A percentile compares a stretch with the other conserved stretches of the same genome.
phyloP scores from a whole-genome alignment of 179 eudicot genomes.

The Corrigiola litoralis region DNA sequence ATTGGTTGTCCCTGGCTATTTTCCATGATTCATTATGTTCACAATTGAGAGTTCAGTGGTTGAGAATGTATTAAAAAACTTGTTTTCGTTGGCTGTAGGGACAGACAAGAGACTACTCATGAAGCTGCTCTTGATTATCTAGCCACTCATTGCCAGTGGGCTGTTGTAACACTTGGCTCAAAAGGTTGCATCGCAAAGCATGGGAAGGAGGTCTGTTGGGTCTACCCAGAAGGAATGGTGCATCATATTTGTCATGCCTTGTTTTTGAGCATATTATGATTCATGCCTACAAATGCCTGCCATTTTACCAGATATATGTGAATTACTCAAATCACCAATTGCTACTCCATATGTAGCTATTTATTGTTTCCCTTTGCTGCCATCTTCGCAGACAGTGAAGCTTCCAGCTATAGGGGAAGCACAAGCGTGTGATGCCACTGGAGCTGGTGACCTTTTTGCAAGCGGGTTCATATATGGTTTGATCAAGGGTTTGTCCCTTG shows the following conservation, averaged over 20 bases:
- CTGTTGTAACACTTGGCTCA: slow-evolving; percentile 84
- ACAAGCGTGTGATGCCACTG: slow-evolving; percentile 77
- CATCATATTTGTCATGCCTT: slow-evolving; percentile 17
- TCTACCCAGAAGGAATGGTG: slow-evolving; percentile 22
- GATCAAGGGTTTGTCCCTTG: slow-evolving; percentile 70
- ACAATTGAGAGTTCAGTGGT: neutral
- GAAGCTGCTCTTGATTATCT: slow-evolving; percentile 82
- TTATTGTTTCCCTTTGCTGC: neutral
- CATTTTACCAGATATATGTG: too few relatives aligned
- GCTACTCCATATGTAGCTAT: neutral
- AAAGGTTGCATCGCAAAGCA: slow-evolving; percentile 91
- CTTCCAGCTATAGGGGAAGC: slow-evolving; percentile 80
- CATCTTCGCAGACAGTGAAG: slow-evolving; percentile 35
- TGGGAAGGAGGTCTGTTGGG: slow-evolving; percentile 64
- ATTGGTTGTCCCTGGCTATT: neutral
- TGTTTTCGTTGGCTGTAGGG: slow-evolving; percentile 33
- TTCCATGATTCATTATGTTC: neutral
- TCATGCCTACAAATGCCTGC: neutral
- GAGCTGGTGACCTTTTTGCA: slow-evolving; percentile 98
- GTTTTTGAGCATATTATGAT: neutral
- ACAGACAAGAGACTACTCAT: slow-evolving; percentile 46
- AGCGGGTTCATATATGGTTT: slow-evolving; percentile 90
- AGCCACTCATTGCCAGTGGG: slow-evolving; percentile 81
- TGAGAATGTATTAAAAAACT: neutral
- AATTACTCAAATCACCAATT: neutral